phyloP scores from a whole-genome alignment of 345 rosid species.

The Heritiera littoralis region DNA sequence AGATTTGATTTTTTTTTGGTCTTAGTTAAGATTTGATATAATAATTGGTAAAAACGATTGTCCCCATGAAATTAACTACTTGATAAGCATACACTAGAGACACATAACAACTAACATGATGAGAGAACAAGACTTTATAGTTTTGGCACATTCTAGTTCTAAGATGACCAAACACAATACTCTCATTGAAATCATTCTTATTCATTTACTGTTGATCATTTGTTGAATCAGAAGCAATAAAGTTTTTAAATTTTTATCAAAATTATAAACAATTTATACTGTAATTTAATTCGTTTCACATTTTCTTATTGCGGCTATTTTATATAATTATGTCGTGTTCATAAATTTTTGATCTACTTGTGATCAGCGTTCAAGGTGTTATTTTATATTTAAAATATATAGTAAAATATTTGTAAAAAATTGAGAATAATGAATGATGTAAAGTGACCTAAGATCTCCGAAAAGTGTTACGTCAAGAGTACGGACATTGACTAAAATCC shows the following conservation, averaged over 20 bases:
- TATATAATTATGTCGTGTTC: too few relatives aligned
- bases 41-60: not conserved
- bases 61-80: not conserved
- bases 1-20: not conserved
- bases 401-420: too few relatives aligned
- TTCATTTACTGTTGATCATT: not conserved
- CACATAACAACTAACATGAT: not conserved
- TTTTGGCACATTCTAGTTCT: not conserved
- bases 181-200: not conserved
- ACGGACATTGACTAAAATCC: conserved; percentile 11
- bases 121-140: too few relatives aligned
- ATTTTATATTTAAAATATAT: too few relatives aligned
- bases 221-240: too few relatives aligned
- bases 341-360: too few relatives aligned
- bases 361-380: too few relatives aligned
- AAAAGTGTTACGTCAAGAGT: not conserved
- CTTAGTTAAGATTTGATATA: not conserved
- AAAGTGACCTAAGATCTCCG: not conserved
- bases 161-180: not conserved
- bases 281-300: too few relatives aligned
- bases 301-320: too few relatives aligned
- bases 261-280: too few relatives aligned
- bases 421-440: not conserved
- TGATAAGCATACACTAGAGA: not conserved
- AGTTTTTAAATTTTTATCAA: too few relatives aligned